Evolutionary conservation across 1,284 basidiomycete genomes (phyloP), one percentile per base, ranked within the genome.

Genomic region (Bjerkandera adusta): DNA sequence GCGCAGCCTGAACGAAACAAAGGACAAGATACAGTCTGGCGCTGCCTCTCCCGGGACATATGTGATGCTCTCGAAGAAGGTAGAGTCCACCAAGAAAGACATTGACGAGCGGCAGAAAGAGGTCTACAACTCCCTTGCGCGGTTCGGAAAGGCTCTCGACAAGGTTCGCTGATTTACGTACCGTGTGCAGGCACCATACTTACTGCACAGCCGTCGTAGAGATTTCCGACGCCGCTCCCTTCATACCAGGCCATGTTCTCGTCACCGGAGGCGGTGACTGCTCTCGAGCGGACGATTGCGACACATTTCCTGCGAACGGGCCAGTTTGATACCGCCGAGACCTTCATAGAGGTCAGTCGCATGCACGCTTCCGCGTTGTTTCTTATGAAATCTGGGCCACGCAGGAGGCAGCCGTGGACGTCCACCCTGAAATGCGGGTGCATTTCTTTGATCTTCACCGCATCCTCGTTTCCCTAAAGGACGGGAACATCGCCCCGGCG

Each of bases 101-200:
- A 73, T 93, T 0, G 91, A 93, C 52, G 89, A 92, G 38, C 77
- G 84, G 1, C 83, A 94, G 71, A 96, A 94, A 66, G 91, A 92
- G 56, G 77, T 92, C 43, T 91, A 94, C 60, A 78, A 75, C 20
- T 81, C 84, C 1, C 68, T 95, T 5, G 79, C 82, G 15, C 81
- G 80, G 54, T 74, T 93, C 29, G 90, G 90, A 24, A 96, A 94
- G 66, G 76, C 82, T 0, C 66, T 96, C 57, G 93, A 97, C 63
- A 97, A 95, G 85, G 93, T 91, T 43, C 36, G 68, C 43, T 13
- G 11, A 12, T 20, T 20, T 12, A 12, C 32, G 6, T 20, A 11
- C 5, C 40, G 21, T 36, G 6, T 30, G 25, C 24, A 33, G 20
- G 33, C 27, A 21, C 20, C 25, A 51, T 44, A 52, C 21, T 55